phyloP scores from a whole-genome alignment of 2,329 filamentous ascomycete genomes.

The Aureobasidium uvarum region DNA sequence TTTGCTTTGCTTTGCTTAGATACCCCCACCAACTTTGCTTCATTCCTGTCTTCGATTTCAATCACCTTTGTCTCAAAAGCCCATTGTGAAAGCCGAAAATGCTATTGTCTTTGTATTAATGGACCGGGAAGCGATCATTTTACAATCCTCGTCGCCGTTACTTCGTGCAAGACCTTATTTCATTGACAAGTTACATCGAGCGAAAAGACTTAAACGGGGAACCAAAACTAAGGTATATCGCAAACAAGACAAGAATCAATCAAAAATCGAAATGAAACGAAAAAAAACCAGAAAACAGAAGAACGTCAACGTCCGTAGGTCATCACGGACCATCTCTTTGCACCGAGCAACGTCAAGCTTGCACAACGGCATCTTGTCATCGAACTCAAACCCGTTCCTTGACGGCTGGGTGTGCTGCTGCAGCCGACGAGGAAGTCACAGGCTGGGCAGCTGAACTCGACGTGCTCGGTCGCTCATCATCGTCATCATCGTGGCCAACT shows the following conservation, averaged over 20 bases:
- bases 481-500: conserved; percentile 5
- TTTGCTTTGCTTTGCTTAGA: not conserved
- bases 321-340: conserved; percentile 2
- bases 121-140: not conserved
- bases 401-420: not conserved
- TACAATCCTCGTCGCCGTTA: conserved; percentile 14
- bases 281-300: not conserved
- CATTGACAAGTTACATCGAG: not conserved
- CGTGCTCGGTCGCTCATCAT: conserved; percentile 16
- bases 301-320: conserved; percentile 4
- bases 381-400: conserved; percentile 5
- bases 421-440: not conserved
- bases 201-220: not conserved
- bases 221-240: conserved; percentile 25
- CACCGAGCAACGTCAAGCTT: not conserved
- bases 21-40: not conserved
- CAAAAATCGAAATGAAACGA: not conserved
- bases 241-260: conserved; percentile 21
- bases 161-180: conserved; percentile 3
- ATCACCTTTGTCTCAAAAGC: not conserved
- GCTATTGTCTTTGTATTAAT: not conserved
- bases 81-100: not conserved
- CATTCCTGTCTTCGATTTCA: not conserved
- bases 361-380: not conserved
- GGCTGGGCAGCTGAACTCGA: conserved; percentile 11